These are phyloP conservation scores for Nigrospora osmanthi DNA, from an alignment of 2,329 filamentous ascomycete genomes.

Conservation along the genomic window DNA sequence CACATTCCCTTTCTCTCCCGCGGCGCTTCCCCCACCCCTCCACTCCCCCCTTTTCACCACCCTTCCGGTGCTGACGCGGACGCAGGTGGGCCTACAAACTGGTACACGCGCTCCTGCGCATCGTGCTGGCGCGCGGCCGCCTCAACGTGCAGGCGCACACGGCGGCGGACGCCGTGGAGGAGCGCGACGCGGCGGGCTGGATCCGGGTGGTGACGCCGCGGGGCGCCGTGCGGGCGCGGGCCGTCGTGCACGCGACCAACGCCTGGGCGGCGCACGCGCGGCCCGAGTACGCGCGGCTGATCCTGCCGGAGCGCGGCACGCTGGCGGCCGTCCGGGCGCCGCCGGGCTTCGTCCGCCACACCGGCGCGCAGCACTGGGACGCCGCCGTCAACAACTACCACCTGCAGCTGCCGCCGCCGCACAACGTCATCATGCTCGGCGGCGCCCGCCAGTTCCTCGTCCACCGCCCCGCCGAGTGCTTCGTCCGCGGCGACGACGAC, in stretches of 20 bases:
- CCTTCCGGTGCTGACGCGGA: no score
- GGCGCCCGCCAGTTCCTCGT: conserved; percentile 15
- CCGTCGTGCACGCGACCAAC: conserved; percentile 9
- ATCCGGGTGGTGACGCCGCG: conserved; percentile 12
- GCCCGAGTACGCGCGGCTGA: conserved; percentile 7
- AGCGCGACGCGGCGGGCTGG: conserved; percentile 13
- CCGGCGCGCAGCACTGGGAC: conserved; percentile 23
- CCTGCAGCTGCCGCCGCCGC: conserved; percentile 19
- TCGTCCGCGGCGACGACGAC: conserved; percentile 15
- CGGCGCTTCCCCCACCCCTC: background rate
- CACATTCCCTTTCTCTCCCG: no score
- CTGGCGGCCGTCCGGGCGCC: conserved; percentile 21
- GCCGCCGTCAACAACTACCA: conserved; percentile 21
- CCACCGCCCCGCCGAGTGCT: conserved; percentile 14
- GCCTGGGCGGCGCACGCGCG: conserved; percentile 9
- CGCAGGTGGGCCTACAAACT: conserved; percentile 10
- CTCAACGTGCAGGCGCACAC: conserved; percentile 19
- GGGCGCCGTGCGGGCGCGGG: conserved; percentile 4
- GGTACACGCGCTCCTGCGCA: conserved; percentile 7
- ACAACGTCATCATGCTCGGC: conserved; percentile 19
- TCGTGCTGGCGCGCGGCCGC: conserved; percentile 5
- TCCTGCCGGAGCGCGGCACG: conserved; percentile 7
- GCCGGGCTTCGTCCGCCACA: conserved; percentile 18
- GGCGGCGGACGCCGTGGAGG: conserved; percentile 12
- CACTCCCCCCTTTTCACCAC: no score